Evolutionary conservation across 2,329 filamentous ascomycete species (phyloP).

Genomic region (Tolypocladium ophioglossoides): DNA sequence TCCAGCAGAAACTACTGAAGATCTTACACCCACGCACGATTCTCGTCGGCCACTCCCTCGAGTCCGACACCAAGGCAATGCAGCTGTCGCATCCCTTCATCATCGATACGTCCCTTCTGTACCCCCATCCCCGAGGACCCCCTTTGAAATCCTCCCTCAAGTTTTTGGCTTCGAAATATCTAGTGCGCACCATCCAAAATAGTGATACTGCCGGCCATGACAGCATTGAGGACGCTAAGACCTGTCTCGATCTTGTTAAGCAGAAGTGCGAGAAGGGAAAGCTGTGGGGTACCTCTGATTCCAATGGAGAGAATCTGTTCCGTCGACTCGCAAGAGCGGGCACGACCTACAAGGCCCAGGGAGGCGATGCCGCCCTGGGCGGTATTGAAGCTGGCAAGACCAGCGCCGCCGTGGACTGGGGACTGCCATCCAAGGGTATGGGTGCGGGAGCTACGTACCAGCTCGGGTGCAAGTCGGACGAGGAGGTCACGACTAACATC

Average conservation of each 20-base stretch:
- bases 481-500: conserved; percentile 43
- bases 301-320: conserved; percentile 80
- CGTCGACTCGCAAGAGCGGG: conserved; percentile 61
- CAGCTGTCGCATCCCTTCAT: conserved; percentile 86
- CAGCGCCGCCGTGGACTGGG: conserved; percentile 81
- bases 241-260: conserved; percentile 86
- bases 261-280: conserved; percentile 93
- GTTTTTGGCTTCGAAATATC: conserved; percentile 77
- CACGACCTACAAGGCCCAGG: conserved; percentile 50
- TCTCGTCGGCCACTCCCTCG: conserved; percentile 70
- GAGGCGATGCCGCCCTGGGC: conserved; percentile 44
- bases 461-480: conserved; percentile 48
- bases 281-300: conserved; percentile 70
- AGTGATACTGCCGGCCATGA: conserved; percentile 69
- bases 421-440: conserved; percentile 55
- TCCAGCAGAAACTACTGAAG: conserved; percentile 65
- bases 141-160: conserved; percentile 87
- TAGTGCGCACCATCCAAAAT: conserved; percentile 81
- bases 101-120: conserved; percentile 83
- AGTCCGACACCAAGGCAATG: conserved; percentile 75
- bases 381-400: conserved; percentile 47
- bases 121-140: conserved; percentile 79
- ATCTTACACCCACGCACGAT: conserved; percentile 65
- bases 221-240: conserved; percentile 83
- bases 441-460: conserved; percentile 45